These are phyloP conservation scores for Rhodotorula sp. DNA, from an alignment of 1,284 basidiomycete species.

Conservation along the genomic window DNA sequence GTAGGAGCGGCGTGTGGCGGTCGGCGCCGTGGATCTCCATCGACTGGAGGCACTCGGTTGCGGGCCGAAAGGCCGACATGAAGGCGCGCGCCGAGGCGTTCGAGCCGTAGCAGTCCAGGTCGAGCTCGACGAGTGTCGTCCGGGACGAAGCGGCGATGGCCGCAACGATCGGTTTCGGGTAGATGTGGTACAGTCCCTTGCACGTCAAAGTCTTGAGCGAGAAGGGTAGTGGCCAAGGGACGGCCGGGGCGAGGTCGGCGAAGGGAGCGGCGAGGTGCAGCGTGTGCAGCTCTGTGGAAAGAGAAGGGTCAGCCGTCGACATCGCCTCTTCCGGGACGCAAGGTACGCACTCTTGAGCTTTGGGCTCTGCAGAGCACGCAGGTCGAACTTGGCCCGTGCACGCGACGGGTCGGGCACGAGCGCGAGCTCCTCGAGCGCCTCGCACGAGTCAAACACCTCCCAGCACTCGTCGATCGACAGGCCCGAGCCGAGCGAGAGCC, in stretches of 20 bases:
- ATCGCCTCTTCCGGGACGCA: no score
- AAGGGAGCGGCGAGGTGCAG: constrained; percentile 11
- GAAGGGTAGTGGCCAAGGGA: constrained; percentile 4
- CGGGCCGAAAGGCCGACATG: constrained; percentile 1
- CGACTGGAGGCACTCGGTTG: background rate
- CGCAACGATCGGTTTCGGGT: constrained; percentile 1
- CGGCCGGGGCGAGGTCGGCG: constrained; percentile 3
- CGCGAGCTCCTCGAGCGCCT: constrained; percentile 8
- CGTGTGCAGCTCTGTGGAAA: background rate
- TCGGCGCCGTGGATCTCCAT: constrained; percentile 20
- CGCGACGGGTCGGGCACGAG: background rate
- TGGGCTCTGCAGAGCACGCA: constrained; percentile 6
- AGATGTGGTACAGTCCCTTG: constrained; percentile 16
- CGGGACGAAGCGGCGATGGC: constrained; percentile 5
- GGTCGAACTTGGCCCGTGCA: constrained; percentile 15
- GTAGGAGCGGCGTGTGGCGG: constrained; percentile 6
- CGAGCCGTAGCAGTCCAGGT: constrained; percentile 25
- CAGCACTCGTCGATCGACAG: constrained; percentile 7
- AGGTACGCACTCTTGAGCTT: constrained; percentile 3
- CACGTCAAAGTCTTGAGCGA: background rate
- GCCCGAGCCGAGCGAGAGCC: constrained; percentile 7
- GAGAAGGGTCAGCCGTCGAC: background rate
- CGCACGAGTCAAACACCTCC: constrained; percentile 3
- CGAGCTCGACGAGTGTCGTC: constrained; percentile 1
- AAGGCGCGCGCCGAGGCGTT: constrained; percentile 4